phyloP scores from a whole-genome alignment of 1,139 yeast species.

The Arxiozyma telluris region DNA sequence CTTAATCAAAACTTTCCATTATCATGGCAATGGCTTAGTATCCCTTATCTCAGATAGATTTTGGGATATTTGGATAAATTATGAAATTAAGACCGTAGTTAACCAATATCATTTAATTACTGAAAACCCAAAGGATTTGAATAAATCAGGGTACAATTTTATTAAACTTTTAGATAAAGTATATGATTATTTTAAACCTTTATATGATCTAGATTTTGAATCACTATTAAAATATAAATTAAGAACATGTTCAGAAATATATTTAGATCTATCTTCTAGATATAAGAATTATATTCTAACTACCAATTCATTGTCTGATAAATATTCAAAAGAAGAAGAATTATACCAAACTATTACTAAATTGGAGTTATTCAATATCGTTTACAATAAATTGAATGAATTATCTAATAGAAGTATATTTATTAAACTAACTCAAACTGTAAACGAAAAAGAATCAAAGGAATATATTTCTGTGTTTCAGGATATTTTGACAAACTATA shows the following conservation, averaged over 20 bases:
- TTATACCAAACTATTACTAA: slow-evolving; percentile 31
- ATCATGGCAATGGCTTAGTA: slow-evolving; percentile 25
- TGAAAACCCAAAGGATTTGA: slow-evolving; percentile 44
- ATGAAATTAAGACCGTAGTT: slow-evolving; percentile 52
- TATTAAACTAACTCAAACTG: slow-evolving; percentile 39
- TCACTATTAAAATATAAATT: slow-evolving; percentile 58
- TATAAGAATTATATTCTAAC: slow-evolving; percentile 45
- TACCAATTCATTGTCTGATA: slow-evolving; percentile 38
- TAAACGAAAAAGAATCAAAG: slow-evolving; percentile 32
- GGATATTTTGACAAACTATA: slow-evolving; percentile 17
- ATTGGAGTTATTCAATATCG: slow-evolving; percentile 38
- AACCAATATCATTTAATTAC: slow-evolving; percentile 53
- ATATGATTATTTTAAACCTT: slow-evolving; percentile 44
- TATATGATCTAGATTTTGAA: slow-evolving; percentile 32
- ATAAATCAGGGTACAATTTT: slow-evolving; percentile 43
- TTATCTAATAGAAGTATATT: slow-evolving; percentile 48
- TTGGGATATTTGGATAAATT: slow-evolving; percentile 56
- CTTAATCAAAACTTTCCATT: slow-evolving; percentile 19
- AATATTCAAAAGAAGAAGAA: slow-evolving; percentile 33
- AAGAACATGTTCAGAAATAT: slow-evolving; percentile 60
- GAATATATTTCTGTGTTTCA: slow-evolving; percentile 21
- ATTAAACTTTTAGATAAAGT: slow-evolving; percentile 52
- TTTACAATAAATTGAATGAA: slow-evolving; percentile 46
- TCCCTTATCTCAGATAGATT: slow-evolving; percentile 22
- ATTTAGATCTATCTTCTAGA: slow-evolving; percentile 51